Evolutionary conservation across 768 basidiomycete genomes (phyloP), one percentile per base, ranked within the genome.

Genomic region (Lepiota brunneoincarnata): DNA sequence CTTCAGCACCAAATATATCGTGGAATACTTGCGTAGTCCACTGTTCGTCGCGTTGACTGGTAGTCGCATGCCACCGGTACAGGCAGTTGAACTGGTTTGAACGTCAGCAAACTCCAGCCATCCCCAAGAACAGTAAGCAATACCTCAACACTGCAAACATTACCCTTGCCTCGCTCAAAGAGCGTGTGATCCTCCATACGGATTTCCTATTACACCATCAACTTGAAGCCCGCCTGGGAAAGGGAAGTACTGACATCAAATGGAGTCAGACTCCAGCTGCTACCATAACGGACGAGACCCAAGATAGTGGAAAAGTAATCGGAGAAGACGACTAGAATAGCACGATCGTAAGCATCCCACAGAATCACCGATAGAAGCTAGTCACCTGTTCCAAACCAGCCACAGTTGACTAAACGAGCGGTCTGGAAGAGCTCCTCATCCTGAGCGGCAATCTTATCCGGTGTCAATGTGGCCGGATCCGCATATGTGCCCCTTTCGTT

Each of bases 371-470:
- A 36, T 51, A 49, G 51, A 38, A 47, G 40, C 45, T 14, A 56
- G 64, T 56, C 56, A 78, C 78, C 69, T 53, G 76, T 73, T 35
- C 78, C 90, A 54, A 91, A 92, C 90, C 90, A 91, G 10, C 79
- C 82, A 58, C 84, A 87, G 62, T 93, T 93, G 59, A 89, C 75
- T 10, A 92, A 73, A 2, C 89, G 81, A 0, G 89, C 82, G 4
- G 81, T 89, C 65, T 92, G 86, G 81, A 93, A 93, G n/a, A 93
- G 76, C 54, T 91, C 87, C 56, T 89, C 83, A 44, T 88, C 87
- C 60, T 88, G 86, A 6, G 63, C 72, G 24, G 54, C 66, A 10
- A 74, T 72, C 45, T 71, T 63, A 49, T 74, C 71, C 2, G 65
- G 56, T 6, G 72, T 64, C 18, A 87, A 63, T 1, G 58, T 73